phyloP scores from a whole-genome alignment of 2,329 filamentous ascomycete species.

The Aspergillus sojae region DNA sequence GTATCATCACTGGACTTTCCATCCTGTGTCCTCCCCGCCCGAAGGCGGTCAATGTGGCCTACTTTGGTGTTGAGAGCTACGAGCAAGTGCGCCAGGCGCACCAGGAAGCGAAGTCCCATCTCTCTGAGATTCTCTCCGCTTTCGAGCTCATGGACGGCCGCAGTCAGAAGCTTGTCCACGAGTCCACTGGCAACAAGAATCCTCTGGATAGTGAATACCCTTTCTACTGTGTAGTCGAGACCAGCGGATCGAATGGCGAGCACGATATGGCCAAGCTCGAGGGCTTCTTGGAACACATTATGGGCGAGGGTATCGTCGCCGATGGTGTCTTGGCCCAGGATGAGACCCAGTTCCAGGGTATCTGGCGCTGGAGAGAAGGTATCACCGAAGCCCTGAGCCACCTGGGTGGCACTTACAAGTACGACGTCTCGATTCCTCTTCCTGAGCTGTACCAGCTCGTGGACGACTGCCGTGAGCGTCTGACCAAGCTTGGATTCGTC shows the following conservation, averaged over 20 bases:
- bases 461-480: slow-evolving; percentile 74
- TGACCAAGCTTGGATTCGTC: slow-evolving; percentile 74
- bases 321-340: slow-evolving; percentile 94
- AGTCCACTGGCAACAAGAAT: slow-evolving; percentile 73
- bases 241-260: slow-evolving; percentile 89
- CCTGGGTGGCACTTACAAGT: slow-evolving; percentile 96
- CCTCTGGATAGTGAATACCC: slow-evolving; percentile 83
- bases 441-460: slow-evolving; percentile 85
- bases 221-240: slow-evolving; percentile 97
- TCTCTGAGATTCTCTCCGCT: slow-evolving; percentile 93
- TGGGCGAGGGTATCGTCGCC: slow-evolving; percentile 80
- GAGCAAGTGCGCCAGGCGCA: slow-evolving; percentile 87
- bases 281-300: slow-evolving; percentile 85
- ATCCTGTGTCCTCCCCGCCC: slow-evolving; percentile 87
- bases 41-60: slow-evolving; percentile 89
- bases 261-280: slow-evolving; percentile 93
- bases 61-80: slow-evolving; percentile 87
- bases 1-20: slow-evolving; percentile 87
- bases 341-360: slow-evolving; percentile 79
- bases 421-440: slow-evolving; percentile 93
- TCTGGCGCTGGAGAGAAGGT: slow-evolving; percentile 94
- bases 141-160: slow-evolving; percentile 95
- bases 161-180: slow-evolving; percentile 75
- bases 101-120: slow-evolving; percentile 82
- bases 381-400: slow-evolving; percentile 88